These are phyloP conservation scores for Linum lewisii DNA, from an alignment of 345 rosid genomes.

Conservation along the genomic window DNA sequence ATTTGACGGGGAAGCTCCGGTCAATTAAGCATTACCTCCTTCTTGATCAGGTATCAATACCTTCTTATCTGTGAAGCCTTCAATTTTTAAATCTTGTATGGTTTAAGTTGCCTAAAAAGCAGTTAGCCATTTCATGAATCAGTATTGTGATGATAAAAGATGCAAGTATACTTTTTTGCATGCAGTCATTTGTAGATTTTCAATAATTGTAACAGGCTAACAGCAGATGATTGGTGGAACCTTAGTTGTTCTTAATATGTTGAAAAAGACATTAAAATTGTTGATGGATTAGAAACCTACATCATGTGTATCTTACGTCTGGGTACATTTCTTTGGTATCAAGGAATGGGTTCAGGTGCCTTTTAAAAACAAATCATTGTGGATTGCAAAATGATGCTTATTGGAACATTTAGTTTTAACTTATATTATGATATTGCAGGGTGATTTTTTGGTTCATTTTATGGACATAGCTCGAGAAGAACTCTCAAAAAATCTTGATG, in stretches of 20 bases:
- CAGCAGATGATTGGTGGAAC: background rate
- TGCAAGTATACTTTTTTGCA: background rate
- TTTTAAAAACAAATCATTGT: background rate
- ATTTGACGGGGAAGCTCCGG: conserved; percentile 74
- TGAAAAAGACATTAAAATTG: background rate
- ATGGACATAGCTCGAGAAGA: conserved; percentile 97
- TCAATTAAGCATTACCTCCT: conserved; percentile 97
- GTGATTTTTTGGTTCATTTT: conserved; percentile 95
- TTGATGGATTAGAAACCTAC: background rate
- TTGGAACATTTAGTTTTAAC: background rate
- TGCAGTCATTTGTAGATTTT: background rate
- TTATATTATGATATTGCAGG: conserved; percentile 33
- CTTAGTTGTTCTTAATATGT: background rate
- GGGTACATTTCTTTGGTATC: background rate
- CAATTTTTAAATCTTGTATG: background rate
- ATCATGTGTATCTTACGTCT: background rate
- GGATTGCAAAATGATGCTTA: background rate
- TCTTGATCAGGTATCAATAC: conserved; percentile 78
- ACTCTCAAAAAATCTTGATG: conserved; percentile 68
- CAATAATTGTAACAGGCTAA: background rate
- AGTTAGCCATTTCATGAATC: background rate
- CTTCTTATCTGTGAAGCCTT: background rate
- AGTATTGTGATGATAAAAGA: background rate
- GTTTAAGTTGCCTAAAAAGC: background rate
- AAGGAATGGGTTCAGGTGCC: background rate